Evolutionary conservation across 2,329 filamentous ascomycete species (phyloP), one percentile per base, ranked within the genome.

Genomic region (Aspergillus japonicus): DNA sequence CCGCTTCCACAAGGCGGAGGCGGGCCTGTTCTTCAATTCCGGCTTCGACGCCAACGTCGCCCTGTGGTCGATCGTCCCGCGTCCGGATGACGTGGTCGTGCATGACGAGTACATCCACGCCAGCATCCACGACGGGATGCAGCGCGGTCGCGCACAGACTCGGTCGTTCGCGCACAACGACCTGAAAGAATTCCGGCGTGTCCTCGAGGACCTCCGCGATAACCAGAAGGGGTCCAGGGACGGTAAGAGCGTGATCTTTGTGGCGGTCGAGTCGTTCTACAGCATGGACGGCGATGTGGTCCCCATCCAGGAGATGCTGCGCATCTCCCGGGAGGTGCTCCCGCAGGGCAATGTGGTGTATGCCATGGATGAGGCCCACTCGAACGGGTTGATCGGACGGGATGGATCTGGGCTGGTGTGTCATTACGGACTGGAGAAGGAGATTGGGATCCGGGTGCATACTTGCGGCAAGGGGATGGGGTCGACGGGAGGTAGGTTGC

Each of bases 41-140:
- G 57, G 57, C 3, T 58, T 29, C 26, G 44, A 58, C 24, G 62
- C 57, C 16, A 64, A 87, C 63, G 75, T 78, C 0, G 85, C 82
- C 0, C 71, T 87, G 3, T 81, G 85, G 35, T 70, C 76, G 11
- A 81, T 80, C 48, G 75, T 83, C 1, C 82, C 84, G 3, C 83
- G 82, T 60, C 71, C 70, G 0, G 82, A 79, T 0, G 85, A 87
- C 65, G 69, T 78, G 0, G 77, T 91, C 14, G 73, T 91, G 0
- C 87, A 87, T 63, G 88, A 91, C 61, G 86, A 86, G 66, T 77
- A 87, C 24, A 82, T 91, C 5, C 89, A 90, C 64, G 89, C 88
- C 1, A 89, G 86, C 60, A 85, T 87, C 4, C 87, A 89, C 60
- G 87, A 90, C 67, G 88, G 88, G 0, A 87, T 90, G 84, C 50